Percentiles rank a stretch among this genome's conserved stretches.
phyloP scores from a whole-genome alignment of 768 basidiomycete genomes.

The Tricholoma sp. region DNA sequence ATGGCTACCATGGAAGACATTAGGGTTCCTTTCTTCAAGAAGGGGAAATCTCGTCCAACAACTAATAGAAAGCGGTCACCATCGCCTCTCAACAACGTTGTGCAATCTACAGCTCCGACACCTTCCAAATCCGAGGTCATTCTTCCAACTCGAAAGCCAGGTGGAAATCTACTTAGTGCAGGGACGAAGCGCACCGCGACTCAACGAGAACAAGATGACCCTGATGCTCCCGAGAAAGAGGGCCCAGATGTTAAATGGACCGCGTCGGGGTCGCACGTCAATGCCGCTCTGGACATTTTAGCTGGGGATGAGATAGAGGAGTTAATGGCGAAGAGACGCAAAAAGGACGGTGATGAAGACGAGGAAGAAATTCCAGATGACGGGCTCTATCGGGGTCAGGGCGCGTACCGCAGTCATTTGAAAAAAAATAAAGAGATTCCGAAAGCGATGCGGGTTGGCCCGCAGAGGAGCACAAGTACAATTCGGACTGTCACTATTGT shows the following conservation, averaged over 20 bases:
- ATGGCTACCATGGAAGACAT: conserved; percentile 36
- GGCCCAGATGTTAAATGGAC: conserved; percentile 77
- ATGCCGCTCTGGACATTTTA: conserved; percentile 68
- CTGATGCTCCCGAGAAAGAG: conserved; percentile 49
- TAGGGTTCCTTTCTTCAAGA: conserved; percentile 84
- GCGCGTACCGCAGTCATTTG: conserved; percentile 74
- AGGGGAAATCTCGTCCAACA: conserved; percentile 69
- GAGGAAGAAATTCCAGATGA: conserved; percentile 68
- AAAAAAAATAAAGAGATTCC: conserved; percentile 81
- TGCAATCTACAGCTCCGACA: conserved; percentile 22
- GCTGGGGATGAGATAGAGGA: conserved; percentile 81
- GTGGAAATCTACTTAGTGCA: conserved; percentile 62
- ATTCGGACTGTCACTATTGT: conserved; percentile 92
- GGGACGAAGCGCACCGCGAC: conserved; percentile 45
- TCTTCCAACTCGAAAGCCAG: conserved; percentile 64
- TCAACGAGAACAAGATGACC: conserved; percentile 51
- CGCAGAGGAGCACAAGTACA: conserved; percentile 70
- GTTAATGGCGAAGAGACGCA: conserved; percentile 63
- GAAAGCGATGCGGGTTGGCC: conserved; percentile 84
- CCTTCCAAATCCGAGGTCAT: conserved; percentile 66
- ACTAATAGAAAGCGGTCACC: conserved; percentile 71
- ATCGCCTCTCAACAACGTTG: conserved; percentile 38
- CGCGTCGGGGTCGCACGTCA: conserved; percentile 66
- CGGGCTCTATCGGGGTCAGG: conserved; percentile 82
- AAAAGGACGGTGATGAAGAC: conserved; percentile 50